phyloP scores from a whole-genome alignment of 345 rosid genomes.

The Erodium maritimum region DNA sequence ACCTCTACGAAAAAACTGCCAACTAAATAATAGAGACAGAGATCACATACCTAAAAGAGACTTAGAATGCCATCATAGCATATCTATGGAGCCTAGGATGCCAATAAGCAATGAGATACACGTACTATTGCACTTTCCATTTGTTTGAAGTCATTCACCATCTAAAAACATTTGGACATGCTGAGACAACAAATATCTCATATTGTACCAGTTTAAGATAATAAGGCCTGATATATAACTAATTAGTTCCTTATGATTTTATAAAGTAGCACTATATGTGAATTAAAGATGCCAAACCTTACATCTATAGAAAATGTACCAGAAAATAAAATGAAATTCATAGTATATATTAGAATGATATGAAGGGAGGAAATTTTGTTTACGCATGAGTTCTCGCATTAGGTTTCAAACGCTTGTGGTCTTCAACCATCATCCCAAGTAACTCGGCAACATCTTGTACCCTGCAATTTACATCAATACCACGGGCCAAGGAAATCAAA shows the following conservation, averaged over 20 bases:
- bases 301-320: neutral
- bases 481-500: constrained; percentile 2
- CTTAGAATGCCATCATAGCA: neutral
- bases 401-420: constrained; percentile 80
- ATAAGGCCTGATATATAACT: neutral
- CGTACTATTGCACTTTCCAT: neutral
- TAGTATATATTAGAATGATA: neutral
- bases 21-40: neutral
- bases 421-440: constrained; percentile 98
- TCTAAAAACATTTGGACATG: neutral
- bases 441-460: constrained; percentile 94
- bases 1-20: neutral
- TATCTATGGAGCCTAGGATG: neutral
- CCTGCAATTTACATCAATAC: constrained; percentile 32
- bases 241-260: neutral
- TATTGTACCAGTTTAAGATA: too few species aligned
- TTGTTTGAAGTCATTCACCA: neutral
- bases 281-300: neutral
- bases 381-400: constrained; percentile 83
- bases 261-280: neutral
- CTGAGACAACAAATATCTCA: neutral
- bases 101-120: neutral
- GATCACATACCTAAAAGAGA: neutral
- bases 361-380: constrained; percentile 12
- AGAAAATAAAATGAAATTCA: neutral